Evolutionary conservation across 768 basidiomycete genomes (phyloP).

Genomic region (Crepidotus variabilis): DNA sequence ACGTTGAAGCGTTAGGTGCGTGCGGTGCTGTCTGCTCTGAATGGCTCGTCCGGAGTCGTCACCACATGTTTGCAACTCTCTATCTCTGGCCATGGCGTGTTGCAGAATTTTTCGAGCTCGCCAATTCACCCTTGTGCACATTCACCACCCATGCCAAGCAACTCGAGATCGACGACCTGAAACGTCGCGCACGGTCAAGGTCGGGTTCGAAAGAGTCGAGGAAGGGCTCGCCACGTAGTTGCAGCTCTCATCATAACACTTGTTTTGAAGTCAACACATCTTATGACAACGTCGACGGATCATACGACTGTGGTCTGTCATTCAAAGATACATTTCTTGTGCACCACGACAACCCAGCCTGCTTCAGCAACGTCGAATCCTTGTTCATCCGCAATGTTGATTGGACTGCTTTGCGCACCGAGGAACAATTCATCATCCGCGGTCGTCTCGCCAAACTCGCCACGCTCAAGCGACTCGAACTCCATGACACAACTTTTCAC

Average conservation of each 20-base stretch:
- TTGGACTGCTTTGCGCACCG: slow-evolving; percentile 22
- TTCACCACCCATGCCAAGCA: slow-evolving; percentile 21
- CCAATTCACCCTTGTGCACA: slow-evolving; percentile 17
- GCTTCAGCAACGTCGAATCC: slow-evolving; percentile 16
- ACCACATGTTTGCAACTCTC: slow-evolving; percentile 26
- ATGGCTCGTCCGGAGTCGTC: slow-evolving; percentile 27
- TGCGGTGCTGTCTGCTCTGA: slow-evolving; percentile 29
- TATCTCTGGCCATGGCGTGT: slow-evolving; percentile 27
- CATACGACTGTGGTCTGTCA: neutral
- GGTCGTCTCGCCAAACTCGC: slow-evolving; percentile 15
- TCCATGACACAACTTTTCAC: slow-evolving; percentile 25
- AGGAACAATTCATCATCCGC: slow-evolving; percentile 15
- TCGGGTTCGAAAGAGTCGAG: neutral
- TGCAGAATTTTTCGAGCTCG: slow-evolving; percentile 20
- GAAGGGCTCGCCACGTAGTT: neutral
- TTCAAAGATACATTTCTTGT: slow-evolving; percentile 18
- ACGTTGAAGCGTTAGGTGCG: slow-evolving; percentile 17
- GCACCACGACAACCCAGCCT: slow-evolving; percentile 13
- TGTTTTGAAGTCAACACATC: neutral
- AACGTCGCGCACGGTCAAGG: neutral
- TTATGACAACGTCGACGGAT: neutral
- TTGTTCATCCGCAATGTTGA: slow-evolving; percentile 23
- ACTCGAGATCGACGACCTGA: slow-evolving; percentile 23
- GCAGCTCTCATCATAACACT: neutral
- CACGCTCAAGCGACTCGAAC: slow-evolving; percentile 19